Conservation (phyloP, 2,329 filamentous ascomycete genomes). For the Aureobasidium sp. region DNA sequence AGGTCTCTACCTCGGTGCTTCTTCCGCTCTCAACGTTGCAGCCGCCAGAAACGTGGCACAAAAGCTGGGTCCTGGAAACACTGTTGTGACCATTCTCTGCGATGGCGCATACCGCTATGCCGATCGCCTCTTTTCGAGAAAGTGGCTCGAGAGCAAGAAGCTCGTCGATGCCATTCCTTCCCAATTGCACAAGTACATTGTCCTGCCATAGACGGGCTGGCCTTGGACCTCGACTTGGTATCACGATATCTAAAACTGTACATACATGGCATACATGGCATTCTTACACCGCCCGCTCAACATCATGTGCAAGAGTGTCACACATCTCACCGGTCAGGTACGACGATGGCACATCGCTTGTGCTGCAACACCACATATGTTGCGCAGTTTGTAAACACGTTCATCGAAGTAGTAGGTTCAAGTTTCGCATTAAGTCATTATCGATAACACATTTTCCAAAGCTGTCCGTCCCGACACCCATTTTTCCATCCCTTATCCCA, state of each 20-base stretch:
- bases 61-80: slow-evolving; percentile 80
- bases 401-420: neutral
- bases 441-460: neutral
- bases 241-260: neutral
- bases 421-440: slow-evolving; percentile 1
- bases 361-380: neutral
- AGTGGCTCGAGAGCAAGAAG: slow-evolving; percentile 84
- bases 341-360: neutral
- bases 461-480: neutral
- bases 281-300: neutral
- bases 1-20: slow-evolving; percentile 89
- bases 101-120: slow-evolving; percentile 98
- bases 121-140: slow-evolving; percentile 83
- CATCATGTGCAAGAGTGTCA: neutral
- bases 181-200: slow-evolving; percentile 87
- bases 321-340: neutral
- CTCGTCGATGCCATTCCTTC: slow-evolving; percentile 74
- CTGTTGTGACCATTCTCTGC: slow-evolving; percentile 87
- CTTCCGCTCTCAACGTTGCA: slow-evolving; percentile 88
- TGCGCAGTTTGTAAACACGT: neutral
- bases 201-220: slow-evolving; percentile 56
- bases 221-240: neutral
- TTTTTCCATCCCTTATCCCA: neutral
- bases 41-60: slow-evolving; percentile 91
- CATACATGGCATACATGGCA: neutral